Evolutionary conservation across 2,329 filamentous ascomycete species (phyloP).

Genomic region (Teratosphaeria zuluensis): DNA sequence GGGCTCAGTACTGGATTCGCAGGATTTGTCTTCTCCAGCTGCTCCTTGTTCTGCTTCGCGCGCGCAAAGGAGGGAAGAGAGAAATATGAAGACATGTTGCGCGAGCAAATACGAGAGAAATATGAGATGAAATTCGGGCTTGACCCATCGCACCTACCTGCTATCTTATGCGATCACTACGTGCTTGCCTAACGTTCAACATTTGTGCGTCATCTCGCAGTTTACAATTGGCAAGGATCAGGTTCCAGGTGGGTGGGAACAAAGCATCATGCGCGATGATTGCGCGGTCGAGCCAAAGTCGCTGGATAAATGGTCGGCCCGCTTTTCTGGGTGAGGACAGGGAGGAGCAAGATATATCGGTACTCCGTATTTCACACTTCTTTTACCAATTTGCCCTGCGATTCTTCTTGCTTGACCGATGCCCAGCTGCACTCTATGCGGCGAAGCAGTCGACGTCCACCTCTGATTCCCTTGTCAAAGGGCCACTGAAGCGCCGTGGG

Average conservation of each 20-base stretch:
- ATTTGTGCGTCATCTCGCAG: neutral
- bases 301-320: no score
- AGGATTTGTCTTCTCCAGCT: constrained; percentile 26
- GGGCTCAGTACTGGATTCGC: constrained; percentile 44
- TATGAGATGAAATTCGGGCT: neutral
- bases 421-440: no score
- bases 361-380: no score
- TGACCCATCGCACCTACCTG: neutral
- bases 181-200: neutral
- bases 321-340: no score
- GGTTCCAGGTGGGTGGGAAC: neutral
- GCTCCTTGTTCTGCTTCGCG: constrained; percentile 27
- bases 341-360: no score
- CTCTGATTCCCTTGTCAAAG: no score
- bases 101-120: neutral
- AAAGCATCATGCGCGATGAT: no score
- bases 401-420: no score
- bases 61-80: constrained; percentile 25
- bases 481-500: no score
- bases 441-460: no score
- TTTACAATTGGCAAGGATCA: neutral
- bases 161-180: neutral
- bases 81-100: constrained; percentile 23
- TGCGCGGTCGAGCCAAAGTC: no score
- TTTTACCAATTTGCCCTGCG: no score